These are phyloP conservation scores for Corchorus olitorius DNA, from an alignment of 345 rosid genomes.

Conservation along the genomic window DNA sequence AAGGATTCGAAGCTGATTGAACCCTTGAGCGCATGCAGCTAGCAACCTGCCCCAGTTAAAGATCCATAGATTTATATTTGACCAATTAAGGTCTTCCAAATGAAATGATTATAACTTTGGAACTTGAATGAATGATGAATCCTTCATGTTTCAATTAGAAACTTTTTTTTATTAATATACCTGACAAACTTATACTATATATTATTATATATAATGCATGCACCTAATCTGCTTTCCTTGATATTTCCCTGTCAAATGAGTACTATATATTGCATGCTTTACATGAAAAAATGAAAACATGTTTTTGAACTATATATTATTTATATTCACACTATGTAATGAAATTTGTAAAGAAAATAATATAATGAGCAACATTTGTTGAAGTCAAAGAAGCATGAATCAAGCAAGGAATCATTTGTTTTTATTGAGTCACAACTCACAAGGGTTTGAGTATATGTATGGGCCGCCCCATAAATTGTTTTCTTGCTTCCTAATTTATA, in stretches of 20 bases:
- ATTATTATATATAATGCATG: background rate
- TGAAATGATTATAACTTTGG: no score
- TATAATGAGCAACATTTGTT: background rate
- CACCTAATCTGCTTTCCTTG: background rate
- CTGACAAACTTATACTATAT: no score
- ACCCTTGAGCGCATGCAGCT: background rate
- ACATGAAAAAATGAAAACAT: background rate
- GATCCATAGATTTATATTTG: background rate
- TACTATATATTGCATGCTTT: background rate
- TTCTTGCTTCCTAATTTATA: constrained; percentile 21
- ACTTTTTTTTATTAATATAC: no score
- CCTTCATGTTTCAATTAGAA: no score
- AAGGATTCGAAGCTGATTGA: background rate
- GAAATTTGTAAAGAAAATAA: background rate
- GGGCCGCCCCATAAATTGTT: constrained; percentile 26
- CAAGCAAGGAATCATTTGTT: background rate
- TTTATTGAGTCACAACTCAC: background rate
- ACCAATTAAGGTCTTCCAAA: background rate
- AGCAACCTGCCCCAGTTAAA: background rate
- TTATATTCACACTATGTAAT: no score
- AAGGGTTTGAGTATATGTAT: background rate
- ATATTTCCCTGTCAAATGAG: background rate
- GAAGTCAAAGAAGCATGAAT: constrained; percentile 15
- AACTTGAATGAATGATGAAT: no score
- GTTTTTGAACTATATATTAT: background rate